Base-by-base conservation (phyloP, 129 eudicot species). In the Saussurea involucrata region DNA sequence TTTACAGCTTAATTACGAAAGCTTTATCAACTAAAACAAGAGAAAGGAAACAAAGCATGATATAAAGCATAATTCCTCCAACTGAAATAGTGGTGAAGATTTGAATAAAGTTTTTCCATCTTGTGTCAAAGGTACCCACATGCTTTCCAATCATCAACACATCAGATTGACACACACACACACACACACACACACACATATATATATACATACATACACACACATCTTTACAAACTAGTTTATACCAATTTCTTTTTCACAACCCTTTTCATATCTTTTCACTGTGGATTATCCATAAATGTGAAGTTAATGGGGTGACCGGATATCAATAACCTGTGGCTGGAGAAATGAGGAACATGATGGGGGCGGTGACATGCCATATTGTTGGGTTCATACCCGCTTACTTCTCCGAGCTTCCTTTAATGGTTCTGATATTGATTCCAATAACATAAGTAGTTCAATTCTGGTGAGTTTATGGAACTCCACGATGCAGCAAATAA, bases 381-480 rank as follows among this genome's bases (percentile, higher is more conserved):
- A 86, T 90, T 32, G 66, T 42, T 20, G 96, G 96, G 29, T 29
- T 80, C 0, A 80, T 90, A 46, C 96, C 96, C 0, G 84, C 78
- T 49, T 90, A 90, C 44, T 68, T 90, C 0, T 83, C 91, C 2
- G 76, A 68, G 37, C 92, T 90, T 65, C 92, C 89, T 2, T 74
- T 90, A 63, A 82, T 86, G 80, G 89, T 78, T 29, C 89, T 78
- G 92, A 90, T 27, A 81, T 90, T 68, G 96, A 90, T 86, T 88
- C 91, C 0, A 90, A 90, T 68, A 90, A 90, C 72, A 86, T 90
- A 21, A 82, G 88, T 0, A 93, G 93, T 66, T 25, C 76, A 3
- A 80, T 90, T 71, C 90, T 93, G 0, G 61, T 29, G 31, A 80
- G 82, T 44, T 76, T 90, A n/a, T 90, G 91, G 92, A 80, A 78